Evolutionary conservation across 2,329 filamentous ascomycete genomes (phyloP).

Genomic region (Microsporum audouinii): DNA sequence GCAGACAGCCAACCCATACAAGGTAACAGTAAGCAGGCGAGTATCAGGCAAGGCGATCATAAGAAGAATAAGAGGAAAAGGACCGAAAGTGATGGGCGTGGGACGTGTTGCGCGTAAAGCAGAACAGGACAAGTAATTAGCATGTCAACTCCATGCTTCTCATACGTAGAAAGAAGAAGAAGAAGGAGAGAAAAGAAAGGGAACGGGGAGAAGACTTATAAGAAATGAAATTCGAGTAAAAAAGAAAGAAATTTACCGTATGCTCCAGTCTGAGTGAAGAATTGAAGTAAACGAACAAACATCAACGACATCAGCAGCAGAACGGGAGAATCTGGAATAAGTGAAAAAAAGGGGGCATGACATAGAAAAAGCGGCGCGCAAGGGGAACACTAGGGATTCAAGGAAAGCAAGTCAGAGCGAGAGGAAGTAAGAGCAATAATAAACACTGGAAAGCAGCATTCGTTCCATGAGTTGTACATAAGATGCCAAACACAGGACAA

Average conservation of each 20-base stretch:
- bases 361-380: background rate
- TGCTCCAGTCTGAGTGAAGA: constrained; percentile 1
- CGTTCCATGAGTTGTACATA: constrained; percentile 19
- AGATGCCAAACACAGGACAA: constrained; percentile 33
- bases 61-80: constrained; percentile 16
- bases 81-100: background rate
- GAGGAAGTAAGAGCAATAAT: background rate
- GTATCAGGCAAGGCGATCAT: background rate
- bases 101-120: background rate
- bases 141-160: background rate
- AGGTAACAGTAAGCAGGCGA: constrained; percentile 12
- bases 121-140: background rate
- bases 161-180: constrained; percentile 17
- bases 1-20: constrained; percentile 35
- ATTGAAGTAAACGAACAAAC: background rate
- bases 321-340: background rate
- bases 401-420: constrained; percentile 4
- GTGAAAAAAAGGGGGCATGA: background rate
- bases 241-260: constrained; percentile 2
- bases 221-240: background rate
- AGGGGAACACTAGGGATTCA: constrained; percentile 2
- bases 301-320: background rate
- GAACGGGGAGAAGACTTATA: background rate
- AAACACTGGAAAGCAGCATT: constrained; percentile 12
- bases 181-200: background rate